Evolutionary conservation across 2,329 filamentous ascomycete genomes (phyloP), one percentile per base, ranked within the genome.

Genomic region (Fusarium temperatum): DNA sequence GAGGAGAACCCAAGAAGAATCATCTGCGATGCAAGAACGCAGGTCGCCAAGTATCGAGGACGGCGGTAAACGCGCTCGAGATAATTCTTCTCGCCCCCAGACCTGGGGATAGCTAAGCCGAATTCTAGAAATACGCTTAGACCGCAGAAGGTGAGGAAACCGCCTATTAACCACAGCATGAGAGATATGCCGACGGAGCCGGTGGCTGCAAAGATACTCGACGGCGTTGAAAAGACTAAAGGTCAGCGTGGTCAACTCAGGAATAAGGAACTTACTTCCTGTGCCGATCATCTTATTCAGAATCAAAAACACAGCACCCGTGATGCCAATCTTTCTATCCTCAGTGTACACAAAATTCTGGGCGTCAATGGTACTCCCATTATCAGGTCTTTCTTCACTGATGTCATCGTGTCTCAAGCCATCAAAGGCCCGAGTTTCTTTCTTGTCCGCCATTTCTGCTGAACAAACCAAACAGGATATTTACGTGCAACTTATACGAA

Each of bases 11-110:
- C 89, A 3, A 91, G 85, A 2, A 91, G 82, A 51, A 91, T 84
- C 87, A 90, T 90, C 78, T 91, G 89, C 3, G 89, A 83, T 7
- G 89, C 89, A 39, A 91, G 83, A 5, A 91, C 85, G 69, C 88
- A 89, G 0, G 89, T 90, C 2, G 89, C 86, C 3, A 92, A 80
- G 78, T 90, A 90, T 64, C 85, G 87, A 1, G 90, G 90, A 28
- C 83, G 86, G 5, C 85, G 85, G 80, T 90, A 91, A 22, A 89
- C 87, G n/a, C 87, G 84, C 76, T 92, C 90, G 20, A 92, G 87
- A 77, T 92, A 92, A 78, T 91, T 90, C 84, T 92, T 92, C 72
- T 91, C 89, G 26, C 90, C 90, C 20, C 90, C 90, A 20, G 88
- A 90, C 41, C 87, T 84, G 6, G 90, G 90, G 41, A 91, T 90